Percentiles rank a stretch among this genome's conserved stretches.
These are phyloP conservation scores for Hyaloscypha finlandica DNA, from an alignment of 495 filamentous ascomycete genomes.

Conservation along the genomic window DNA sequence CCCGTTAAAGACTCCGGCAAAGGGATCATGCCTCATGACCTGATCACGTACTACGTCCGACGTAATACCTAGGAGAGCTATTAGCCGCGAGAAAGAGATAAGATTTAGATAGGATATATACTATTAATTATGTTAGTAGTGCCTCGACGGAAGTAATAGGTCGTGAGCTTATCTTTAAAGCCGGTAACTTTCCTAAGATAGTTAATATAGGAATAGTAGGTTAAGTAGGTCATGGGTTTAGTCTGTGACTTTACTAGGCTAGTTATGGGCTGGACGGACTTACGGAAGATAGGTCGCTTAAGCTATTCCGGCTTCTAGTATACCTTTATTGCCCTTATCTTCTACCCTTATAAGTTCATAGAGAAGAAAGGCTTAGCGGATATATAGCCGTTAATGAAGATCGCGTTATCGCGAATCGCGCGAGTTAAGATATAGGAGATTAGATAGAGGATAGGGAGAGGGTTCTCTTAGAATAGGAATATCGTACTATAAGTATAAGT, in stretches of 20 bases:
- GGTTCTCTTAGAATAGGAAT: slow-evolving; percentile 28
- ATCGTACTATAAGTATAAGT: slow-evolving; percentile 24
- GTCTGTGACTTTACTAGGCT: slow-evolving; percentile 26
- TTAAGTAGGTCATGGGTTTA: slow-evolving; percentile 24
- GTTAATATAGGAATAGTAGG: slow-evolving; percentile 23
- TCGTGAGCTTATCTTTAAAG: slow-evolving; percentile 31
- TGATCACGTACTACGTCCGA: no score
- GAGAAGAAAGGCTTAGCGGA: slow-evolving; percentile 30
- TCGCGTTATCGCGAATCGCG: not conserved
- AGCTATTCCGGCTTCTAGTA: slow-evolving; percentile 31
- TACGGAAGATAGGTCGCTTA: slow-evolving; percentile 29
- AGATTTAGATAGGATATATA: slow-evolving; percentile 19
- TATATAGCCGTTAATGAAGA: slow-evolving; percentile 23
- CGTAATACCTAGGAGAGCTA: no score
- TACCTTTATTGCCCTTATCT: slow-evolving; percentile 24
- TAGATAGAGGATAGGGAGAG: slow-evolving; percentile 30
- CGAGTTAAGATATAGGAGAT: slow-evolving; percentile 25
- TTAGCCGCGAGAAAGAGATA: no score
- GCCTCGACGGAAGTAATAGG: slow-evolving; percentile 29
- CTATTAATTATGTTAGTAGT: slow-evolving; percentile 26
- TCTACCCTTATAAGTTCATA: slow-evolving; percentile 14
- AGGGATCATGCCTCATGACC: no score
- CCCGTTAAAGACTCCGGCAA: no score
- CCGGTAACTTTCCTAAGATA: slow-evolving; percentile 21
- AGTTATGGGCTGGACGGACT: slow-evolving; percentile 8